Percentiles rank a stretch among this genome's conserved stretches.
Evolutionary conservation across 2,329 filamentous ascomycete species (phyloP).

Genomic region (Lachnellula willkommii): DNA sequence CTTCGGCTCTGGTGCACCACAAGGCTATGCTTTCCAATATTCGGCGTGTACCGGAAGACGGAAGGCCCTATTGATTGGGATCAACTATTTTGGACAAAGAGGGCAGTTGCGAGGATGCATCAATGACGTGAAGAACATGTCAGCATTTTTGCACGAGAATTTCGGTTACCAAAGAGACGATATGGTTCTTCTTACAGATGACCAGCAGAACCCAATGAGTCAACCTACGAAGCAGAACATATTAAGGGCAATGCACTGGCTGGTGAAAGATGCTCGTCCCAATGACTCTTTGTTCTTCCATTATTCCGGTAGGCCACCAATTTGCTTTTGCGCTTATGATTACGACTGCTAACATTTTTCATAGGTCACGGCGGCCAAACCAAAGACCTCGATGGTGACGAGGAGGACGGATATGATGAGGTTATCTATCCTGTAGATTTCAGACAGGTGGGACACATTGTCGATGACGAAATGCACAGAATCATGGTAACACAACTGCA

Average conservation of each 20-base stretch:
- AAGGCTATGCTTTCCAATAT: slow-evolving; percentile 79
- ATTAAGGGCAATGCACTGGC: slow-evolving; percentile 94
- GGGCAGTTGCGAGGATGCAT: slow-evolving; percentile 89
- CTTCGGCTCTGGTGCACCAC: slow-evolving; percentile 76
- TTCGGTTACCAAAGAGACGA: slow-evolving; percentile 92
- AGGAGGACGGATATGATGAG: slow-evolving; percentile 76
- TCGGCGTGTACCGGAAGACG: slow-evolving; percentile 82
- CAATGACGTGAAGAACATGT: slow-evolving; percentile 98
- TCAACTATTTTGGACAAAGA: slow-evolving; percentile 92
- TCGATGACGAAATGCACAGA: slow-evolving; percentile 75
- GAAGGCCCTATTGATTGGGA: slow-evolving; percentile 86
- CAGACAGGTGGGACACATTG: slow-evolving; percentile 68
- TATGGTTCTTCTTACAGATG: slow-evolving; percentile 94
- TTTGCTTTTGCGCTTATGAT: slow-evolving; percentile 14
- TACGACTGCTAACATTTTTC: neutral
- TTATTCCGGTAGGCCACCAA: slow-evolving; percentile 67
- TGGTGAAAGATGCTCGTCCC: slow-evolving; percentile 84
- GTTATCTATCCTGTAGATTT: slow-evolving; percentile 82
- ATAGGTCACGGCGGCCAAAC: slow-evolving; percentile 74
- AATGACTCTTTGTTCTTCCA: slow-evolving; percentile 97
- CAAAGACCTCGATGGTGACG: slow-evolving; percentile 70
- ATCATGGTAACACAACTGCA: slow-evolving; percentile 70
- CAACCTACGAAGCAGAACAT: slow-evolving; percentile 96
- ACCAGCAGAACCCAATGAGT: slow-evolving; percentile 94
- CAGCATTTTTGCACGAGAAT: slow-evolving; percentile 77